A percentile compares a stretch with the other conserved stretches of the same genome.
Conservation (phyloP, 139 green algal genomes). For the Chlamydomonas sp. region DNA sequence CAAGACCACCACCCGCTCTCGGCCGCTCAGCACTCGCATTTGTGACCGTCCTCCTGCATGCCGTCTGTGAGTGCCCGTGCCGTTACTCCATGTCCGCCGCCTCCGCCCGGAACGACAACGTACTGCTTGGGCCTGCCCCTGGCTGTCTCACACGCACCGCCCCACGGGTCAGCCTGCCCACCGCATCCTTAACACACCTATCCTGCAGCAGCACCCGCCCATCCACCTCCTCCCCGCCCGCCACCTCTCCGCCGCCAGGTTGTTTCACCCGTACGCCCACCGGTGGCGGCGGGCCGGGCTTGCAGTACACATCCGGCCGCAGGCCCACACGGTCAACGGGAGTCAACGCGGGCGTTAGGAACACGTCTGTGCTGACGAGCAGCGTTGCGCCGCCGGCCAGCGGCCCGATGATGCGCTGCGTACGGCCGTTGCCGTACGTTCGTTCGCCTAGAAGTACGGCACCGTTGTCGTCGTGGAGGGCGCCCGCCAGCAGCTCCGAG, state of each 20-base stretch:
- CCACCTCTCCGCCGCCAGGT: neutral
- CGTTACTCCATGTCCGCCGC: no score
- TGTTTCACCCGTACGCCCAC: neutral
- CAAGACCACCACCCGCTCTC: no score
- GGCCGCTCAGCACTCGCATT: no score
- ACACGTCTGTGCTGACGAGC: slow-evolving; percentile 74
- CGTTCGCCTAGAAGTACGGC: slow-evolving; percentile 75
- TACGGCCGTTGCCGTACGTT: slow-evolving; percentile 90
- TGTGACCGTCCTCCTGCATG: no score
- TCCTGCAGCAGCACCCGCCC: slow-evolving; percentile 11
- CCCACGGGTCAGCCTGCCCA: slow-evolving; percentile 27
- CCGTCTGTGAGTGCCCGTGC: no score
- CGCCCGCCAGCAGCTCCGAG: slow-evolving; percentile 88
- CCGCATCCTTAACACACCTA: slow-evolving; percentile 34
- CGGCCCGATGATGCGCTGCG: slow-evolving; percentile 61
- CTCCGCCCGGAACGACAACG: no score
- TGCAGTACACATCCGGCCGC: slow-evolving; percentile 43
- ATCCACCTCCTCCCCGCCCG: neutral
- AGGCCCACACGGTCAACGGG: slow-evolving; percentile 47
- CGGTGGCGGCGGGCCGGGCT: slow-evolving; percentile 5
- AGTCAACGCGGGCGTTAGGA: slow-evolving; percentile 40
- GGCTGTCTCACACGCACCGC: neutral
- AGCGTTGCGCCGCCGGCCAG: slow-evolving; percentile 75
- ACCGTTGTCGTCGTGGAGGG: slow-evolving; percentile 77
- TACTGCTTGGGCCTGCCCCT: no score